These are phyloP conservation scores for Triglochin maritima DNA, from an alignment of 106 monocot genomes.

Conservation along the genomic window DNA sequence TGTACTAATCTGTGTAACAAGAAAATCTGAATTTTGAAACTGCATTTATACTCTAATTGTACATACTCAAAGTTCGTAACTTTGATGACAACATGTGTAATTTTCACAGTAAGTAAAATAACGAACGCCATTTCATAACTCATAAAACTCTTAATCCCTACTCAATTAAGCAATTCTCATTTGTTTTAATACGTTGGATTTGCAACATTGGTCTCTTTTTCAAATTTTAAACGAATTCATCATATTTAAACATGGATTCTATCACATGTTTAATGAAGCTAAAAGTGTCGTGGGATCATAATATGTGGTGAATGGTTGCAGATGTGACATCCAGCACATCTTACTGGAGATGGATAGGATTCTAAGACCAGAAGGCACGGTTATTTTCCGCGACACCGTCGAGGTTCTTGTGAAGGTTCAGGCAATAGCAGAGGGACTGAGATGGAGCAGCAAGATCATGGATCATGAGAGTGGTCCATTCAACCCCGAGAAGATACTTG, in stretches of 20 bases:
- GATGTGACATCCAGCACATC: slow-evolving; percentile 44
- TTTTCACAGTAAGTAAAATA: not conserved
- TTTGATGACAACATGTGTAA: not conserved
- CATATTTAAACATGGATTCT: too few species aligned
- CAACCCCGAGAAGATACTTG: slow-evolving; percentile 11
- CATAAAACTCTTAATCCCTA: too few species aligned
- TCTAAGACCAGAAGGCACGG: slow-evolving; percentile 54
- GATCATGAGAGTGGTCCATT: slow-evolving; percentile 12
- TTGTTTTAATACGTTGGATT: not conserved
- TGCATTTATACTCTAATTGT: too few species aligned
- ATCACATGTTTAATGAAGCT: too few species aligned
- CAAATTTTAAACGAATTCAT: too few species aligned
- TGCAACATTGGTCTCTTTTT: not conserved
- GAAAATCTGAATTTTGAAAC: too few species aligned
- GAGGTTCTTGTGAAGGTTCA: slow-evolving; percentile 30
- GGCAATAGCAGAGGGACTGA: slow-evolving; percentile 7
- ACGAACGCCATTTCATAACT: too few species aligned
- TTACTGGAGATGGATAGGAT: slow-evolving; percentile 68
- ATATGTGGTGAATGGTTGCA: slow-evolving; percentile 12
- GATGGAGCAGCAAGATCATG: slow-evolving; percentile 9
- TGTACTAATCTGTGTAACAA: too few species aligned
- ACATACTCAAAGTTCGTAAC: too few species aligned
- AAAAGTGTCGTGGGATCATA: too few species aligned
- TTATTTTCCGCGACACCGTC: slow-evolving; percentile 46
- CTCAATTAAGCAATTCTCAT: too few species aligned